Base-by-base conservation (phyloP, 176 grass and related monocot genomes). In the Echinochloa phyllopogon region DNA sequence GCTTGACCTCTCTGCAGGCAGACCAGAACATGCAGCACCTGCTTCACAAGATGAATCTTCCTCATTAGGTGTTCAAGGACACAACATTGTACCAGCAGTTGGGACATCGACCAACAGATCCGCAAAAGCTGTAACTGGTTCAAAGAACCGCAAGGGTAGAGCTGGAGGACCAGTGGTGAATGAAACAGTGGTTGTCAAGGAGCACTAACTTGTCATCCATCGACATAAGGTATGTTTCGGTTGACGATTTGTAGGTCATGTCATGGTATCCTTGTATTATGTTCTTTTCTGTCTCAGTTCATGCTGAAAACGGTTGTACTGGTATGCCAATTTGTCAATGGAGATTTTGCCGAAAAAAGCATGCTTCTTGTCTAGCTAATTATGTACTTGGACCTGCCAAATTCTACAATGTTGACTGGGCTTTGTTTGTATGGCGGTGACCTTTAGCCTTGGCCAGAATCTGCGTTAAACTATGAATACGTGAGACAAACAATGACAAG, bases 81-180 rank as follows among this genome's bases (percentile, higher is more conserved):
- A 23, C 20, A 49, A 13, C n/a, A 64, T 33, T 63, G 23, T 48
- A 39, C 29, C 58, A 60, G 45, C 48, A 77, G 55, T 29, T 85
- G 82, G 68, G 50, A 24, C 76, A 51, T 68, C 58, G 38, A 11
- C 18, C 14, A 44, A 55, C 1, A 57, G 45, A 82, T 76, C 76
- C 29, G 41, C 39, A 5, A 41, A 74, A 79, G 42, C 27, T 64
- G 48, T 18, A 68, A 10, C 14, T 69, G 16, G 6, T 25, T 48
- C 59, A 21, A 90, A 79, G 51, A 94, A 91, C 41, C 83, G 75
- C 61, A 85, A 69, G 78, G 72, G 52, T 56, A 76, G 51, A 25
- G 23, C 15, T 33, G 42, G 51, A 18, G 43, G 33, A 37, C 9
- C 18, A 42, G 25, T 64, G 16, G 27, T 7, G 23, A 82, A 66